Evolutionary conservation across 148 eudicot genomes (phyloP).

Genomic region (Vaccinium macrocarpon): DNA sequence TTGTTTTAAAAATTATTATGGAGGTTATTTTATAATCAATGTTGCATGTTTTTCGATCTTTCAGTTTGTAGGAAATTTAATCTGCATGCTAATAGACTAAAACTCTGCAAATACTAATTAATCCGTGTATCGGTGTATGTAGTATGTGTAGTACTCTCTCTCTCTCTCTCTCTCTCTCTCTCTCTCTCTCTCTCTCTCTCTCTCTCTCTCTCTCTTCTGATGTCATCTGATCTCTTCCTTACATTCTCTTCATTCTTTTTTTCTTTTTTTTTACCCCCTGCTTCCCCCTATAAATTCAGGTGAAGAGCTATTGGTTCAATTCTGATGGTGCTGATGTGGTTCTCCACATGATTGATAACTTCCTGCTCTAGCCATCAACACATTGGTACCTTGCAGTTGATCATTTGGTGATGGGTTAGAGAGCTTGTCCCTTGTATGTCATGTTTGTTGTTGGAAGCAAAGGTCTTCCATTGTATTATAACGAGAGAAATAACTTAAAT

Average conservation of each 20-base stretch:
- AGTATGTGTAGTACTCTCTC: background rate
- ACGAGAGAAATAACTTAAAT: background rate
- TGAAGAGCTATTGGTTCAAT: slow-evolving; percentile 81
- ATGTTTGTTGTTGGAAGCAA: slow-evolving; percentile 2
- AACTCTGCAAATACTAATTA: background rate
- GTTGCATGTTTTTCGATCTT: background rate
- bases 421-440: background rate
- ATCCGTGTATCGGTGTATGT: background rate
- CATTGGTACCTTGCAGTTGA: background rate
- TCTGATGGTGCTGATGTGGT: slow-evolving; percentile 94
- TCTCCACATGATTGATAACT: slow-evolving; percentile 83
- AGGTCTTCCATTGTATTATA: background rate
- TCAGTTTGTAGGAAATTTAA: background rate
- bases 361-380: slow-evolving; percentile 40
- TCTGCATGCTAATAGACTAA: slow-evolving; percentile 5
- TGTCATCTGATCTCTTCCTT: background rate
- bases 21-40: background rate
- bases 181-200: background rate
- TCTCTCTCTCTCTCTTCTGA: background rate
- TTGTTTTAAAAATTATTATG: background rate
- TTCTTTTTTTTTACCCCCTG: background rate
- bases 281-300: slow-evolving; percentile 36
- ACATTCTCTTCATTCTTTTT: background rate
- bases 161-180: background rate
- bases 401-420: background rate